Evolutionary conservation across 2,329 filamentous ascomycete species (phyloP).

Genomic region (Claviceps sp.): DNA sequence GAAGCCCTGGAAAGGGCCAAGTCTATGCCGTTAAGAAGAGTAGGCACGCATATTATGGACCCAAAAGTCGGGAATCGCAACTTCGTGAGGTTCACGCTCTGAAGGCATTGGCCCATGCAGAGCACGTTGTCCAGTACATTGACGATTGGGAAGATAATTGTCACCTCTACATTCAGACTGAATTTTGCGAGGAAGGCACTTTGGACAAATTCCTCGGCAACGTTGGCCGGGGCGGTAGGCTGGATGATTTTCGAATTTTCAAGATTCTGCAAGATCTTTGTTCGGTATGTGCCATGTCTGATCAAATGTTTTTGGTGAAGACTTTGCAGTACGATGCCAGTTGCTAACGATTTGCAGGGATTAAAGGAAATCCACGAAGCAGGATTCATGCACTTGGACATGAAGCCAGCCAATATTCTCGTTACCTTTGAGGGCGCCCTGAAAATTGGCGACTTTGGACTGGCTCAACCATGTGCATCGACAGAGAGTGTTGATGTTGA

Average conservation of each 20-base stretch:
- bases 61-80: slow-evolving; percentile 69
- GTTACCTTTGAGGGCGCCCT: slow-evolving; percentile 69
- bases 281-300: slow-evolving; percentile 46
- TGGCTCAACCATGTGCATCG: slow-evolving; percentile 69
- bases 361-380: slow-evolving; percentile 80
- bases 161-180: slow-evolving; percentile 91
- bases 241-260: slow-evolving; percentile 98
- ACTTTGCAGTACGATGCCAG: not conserved
- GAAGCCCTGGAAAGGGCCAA: slow-evolving; percentile 38
- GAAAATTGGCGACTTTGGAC: slow-evolving; percentile 77
- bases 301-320: not conserved
- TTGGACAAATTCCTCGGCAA: slow-evolving; percentile 75
- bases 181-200: slow-evolving; percentile 91
- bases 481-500: slow-evolving; percentile 70
- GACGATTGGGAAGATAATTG: slow-evolving; percentile 79
- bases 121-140: slow-evolving; percentile 74
- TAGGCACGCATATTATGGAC: slow-evolving; percentile 63
- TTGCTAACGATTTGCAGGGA: slow-evolving; percentile 41
- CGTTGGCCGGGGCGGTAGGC: slow-evolving; percentile 66
- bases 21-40: slow-evolving; percentile 94
- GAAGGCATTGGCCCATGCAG: slow-evolving; percentile 60
- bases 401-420: slow-evolving; percentile 77
- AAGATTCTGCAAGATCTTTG: slow-evolving; percentile 85
- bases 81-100: slow-evolving; percentile 74
- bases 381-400: slow-evolving; percentile 72